Base-by-base conservation (phyloP, 306 rosid genomes). In the Carpinus fangiana region DNA sequence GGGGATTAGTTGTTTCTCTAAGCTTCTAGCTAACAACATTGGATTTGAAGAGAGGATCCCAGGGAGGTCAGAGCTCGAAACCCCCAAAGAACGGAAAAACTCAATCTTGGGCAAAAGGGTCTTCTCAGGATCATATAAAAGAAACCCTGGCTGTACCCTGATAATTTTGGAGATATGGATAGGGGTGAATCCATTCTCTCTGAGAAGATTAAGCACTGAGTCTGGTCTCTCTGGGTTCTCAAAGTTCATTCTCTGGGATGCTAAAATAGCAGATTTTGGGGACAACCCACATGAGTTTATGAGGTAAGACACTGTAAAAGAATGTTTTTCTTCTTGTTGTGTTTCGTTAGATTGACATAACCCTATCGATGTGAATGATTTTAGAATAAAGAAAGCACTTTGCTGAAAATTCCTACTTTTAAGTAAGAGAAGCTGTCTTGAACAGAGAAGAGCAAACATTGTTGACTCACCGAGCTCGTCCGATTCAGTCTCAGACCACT, bases 91-190 rank as follows among this genome's bases (percentile, higher is more conserved):
- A 20, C 23, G 77, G 53, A 75, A 73, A 55, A 82, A 85, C 75
- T 76, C 59, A 52, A 87, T 47, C 78, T 87, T 84, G 71, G 88
- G 90, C 46, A 73, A 14, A 72, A 82, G 76, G 64, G 46, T 80
- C 1, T 69, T 76, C 34, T 81, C 69, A 23, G 84, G 75, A 11
- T 83, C 56, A 7, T 51, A 9, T 21, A 5, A 10, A 61, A 88
- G 86, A 1, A 88, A 1, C 6, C 0, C 2, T 9, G 90, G 87
- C 7, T 0, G 2, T 5, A 28, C 51, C 56, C 14, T 65, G n/a
- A 86, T 70, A 43, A 84, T 2, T 46, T 41, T 72, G 12, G 70
- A 73, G 52, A 86, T 54, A 21, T 84, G 87, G 31, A 82, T 55
- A 1, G 72, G 28, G 0, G 80, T 73, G 74, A 85, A 68, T 3